A percentile compares a stretch with the other conserved stretches of the same genome.
Evolutionary conservation across 495 filamentous ascomycete genomes (phyloP).

Genomic region (Beverwykella pulmonaria): DNA sequence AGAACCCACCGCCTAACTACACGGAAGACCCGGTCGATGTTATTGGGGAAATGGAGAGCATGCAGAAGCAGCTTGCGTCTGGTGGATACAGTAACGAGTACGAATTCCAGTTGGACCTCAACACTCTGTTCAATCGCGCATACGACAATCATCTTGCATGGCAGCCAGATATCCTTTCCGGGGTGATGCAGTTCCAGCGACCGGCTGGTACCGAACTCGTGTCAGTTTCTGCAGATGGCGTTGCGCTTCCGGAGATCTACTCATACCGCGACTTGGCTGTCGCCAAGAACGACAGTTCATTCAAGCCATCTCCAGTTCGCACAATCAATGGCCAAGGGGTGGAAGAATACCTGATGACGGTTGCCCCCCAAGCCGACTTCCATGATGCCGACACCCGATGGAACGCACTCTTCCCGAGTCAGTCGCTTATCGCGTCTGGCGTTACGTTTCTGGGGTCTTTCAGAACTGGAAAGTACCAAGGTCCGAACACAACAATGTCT

Average conservation of each 20-base stretch:
- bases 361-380: constrained; percentile 42
- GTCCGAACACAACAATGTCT: constrained; percentile 22
- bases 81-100: constrained; percentile 52
- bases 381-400: constrained; percentile 54
- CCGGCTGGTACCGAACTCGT: constrained; percentile 19
- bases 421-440: constrained; percentile 23
- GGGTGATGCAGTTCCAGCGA: constrained; percentile 25
- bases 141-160: constrained; percentile 55
- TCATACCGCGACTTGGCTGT: constrained; percentile 21
- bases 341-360: constrained; percentile 41
- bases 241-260: constrained; percentile 30
- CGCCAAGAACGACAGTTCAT: constrained; percentile 16
- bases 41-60: constrained; percentile 46
- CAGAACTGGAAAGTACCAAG: constrained; percentile 22
- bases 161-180: constrained; percentile 35
- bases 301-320: constrained; percentile 29
- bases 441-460: constrained; percentile 24
- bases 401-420: constrained; percentile 51
- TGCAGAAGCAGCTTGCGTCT: constrained; percentile 45
- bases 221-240: constrained; percentile 34
- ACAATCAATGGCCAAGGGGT: constrained; percentile 49
- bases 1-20: constrained; percentile 51
- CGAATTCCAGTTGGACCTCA: constrained; percentile 50
- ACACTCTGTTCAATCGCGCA: constrained; percentile 47
- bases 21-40: constrained; percentile 52